Percentiles rank a stretch among this genome's conserved stretches.
Conservation (phyloP, 2,329 filamentous ascomycete species). For the Cladosporium colombiae region DNA sequence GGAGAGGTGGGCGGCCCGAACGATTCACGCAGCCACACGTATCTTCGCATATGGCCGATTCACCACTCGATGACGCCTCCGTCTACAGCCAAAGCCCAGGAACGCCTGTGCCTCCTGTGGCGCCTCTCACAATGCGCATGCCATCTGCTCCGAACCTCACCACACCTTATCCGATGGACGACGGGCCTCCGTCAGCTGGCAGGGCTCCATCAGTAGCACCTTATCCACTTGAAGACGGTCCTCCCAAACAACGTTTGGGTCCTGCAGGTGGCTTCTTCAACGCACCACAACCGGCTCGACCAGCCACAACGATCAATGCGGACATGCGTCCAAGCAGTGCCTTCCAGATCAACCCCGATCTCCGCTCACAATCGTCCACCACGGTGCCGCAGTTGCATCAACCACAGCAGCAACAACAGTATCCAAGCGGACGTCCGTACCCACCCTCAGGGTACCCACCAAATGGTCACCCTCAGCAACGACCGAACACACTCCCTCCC, state of each 20-base stretch:
- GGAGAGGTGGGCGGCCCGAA: conserved; percentile 50
- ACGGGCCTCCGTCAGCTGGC: conserved; percentile 37
- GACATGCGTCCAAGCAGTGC: conserved; percentile 56
- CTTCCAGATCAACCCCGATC: conserved; percentile 53
- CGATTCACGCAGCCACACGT: conserved; percentile 34
- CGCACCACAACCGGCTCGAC: conserved; percentile 38
- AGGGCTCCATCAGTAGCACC: conserved; percentile 60
- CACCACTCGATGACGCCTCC: conserved; percentile 13
- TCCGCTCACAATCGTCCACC: conserved; percentile 34
- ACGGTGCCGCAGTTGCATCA: conserved; percentile 25
- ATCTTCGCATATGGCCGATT: conserved; percentile 21
- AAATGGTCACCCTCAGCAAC: conserved; percentile 12
- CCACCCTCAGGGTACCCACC: conserved; percentile 20
- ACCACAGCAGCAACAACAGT: conserved; percentile 14
- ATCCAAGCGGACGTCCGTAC: conserved; percentile 23
- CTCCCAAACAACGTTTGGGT: conserved; percentile 39
- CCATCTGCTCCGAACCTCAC: conserved; percentile 13
- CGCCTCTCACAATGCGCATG: not conserved
- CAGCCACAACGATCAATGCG: conserved; percentile 45
- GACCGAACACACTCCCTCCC: conserved; percentile 19
- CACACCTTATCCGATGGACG: conserved; percentile 36
- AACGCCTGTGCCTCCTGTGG: conserved; percentile 21
- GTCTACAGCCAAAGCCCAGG: conserved; percentile 23
- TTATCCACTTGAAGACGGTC: conserved; percentile 69
- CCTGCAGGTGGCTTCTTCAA: conserved; percentile 43